Conservation (phyloP, 2,329 filamentous ascomycete species). For the Aspergillus bombycis region DNA sequence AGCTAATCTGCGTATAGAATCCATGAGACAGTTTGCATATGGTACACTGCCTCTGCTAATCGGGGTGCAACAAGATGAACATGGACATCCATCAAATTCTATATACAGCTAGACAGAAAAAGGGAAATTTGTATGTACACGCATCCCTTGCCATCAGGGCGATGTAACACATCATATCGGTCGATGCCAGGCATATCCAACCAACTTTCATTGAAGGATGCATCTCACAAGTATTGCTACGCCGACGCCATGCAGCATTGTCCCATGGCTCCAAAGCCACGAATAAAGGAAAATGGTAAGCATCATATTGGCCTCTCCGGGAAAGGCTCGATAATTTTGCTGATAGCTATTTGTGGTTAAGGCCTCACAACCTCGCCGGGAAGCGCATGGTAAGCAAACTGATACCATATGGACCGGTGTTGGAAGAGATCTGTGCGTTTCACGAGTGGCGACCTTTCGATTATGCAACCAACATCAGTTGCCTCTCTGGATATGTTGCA, state of each 20-base stretch:
- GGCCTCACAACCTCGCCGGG: not conserved
- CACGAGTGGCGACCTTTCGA: too few species aligned
- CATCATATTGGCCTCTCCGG: not conserved
- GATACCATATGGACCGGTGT: rapidly evolving
- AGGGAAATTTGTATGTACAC: not conserved
- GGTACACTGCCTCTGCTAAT: too few species aligned
- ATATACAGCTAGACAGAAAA: too few species aligned
- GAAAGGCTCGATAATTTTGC: not conserved
- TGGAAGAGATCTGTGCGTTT: not conserved
- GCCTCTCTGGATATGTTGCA: not conserved
- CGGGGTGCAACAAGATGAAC: too few species aligned
- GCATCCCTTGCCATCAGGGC: not conserved
- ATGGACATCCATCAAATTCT: too few species aligned
- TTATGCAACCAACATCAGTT: not conserved
- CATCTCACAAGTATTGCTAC: not conserved
- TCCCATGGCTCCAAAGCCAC: not conserved
- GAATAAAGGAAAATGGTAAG: not conserved
- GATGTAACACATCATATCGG: too few species aligned
- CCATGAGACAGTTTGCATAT: too few species aligned
- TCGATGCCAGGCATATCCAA: not conserved
- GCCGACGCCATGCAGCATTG: not conserved
- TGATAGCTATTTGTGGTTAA: too few species aligned
- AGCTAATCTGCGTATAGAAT: too few species aligned
- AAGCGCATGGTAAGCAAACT: not conserved
- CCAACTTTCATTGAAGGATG: not conserved